Conservation (phyloP, 257 asterid species). For the Lycium barbarum region DNA sequence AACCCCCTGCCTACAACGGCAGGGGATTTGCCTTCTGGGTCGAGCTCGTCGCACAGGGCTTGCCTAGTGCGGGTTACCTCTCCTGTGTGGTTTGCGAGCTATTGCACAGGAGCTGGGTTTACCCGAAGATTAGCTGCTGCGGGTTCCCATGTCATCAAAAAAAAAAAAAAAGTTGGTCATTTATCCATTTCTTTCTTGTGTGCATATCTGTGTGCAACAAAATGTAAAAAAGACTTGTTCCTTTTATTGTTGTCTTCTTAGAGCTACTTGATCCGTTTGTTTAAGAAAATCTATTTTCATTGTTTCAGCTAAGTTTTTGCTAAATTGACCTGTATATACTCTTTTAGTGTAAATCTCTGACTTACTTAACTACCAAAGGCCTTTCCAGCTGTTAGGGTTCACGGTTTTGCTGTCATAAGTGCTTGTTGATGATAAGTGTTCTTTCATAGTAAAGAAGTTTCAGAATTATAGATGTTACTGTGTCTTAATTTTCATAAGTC, state of each 20-base stretch:
- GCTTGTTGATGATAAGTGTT: not conserved
- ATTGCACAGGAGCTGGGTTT: no score
- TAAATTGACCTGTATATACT: not conserved
- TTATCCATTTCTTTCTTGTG: not conserved
- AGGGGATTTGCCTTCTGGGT: no score
- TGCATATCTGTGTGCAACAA: not conserved
- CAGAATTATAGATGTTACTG: not conserved
- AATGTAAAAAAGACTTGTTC: not conserved
- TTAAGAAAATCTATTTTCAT: not conserved
- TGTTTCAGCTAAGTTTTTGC: not conserved
- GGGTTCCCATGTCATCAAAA: no score
- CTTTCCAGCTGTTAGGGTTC: not conserved
- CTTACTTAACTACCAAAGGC: not conserved
- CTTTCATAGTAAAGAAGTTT: not conserved
- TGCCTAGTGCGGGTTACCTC: no score
- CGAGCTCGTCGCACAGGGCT: no score
- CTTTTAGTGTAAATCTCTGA: not conserved
- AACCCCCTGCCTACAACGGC: no score
- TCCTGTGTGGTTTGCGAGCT: no score
- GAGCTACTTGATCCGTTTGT: not conserved
- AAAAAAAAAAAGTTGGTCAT: not conserved
- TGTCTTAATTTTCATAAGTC: not conserved
- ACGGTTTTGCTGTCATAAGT: not conserved
- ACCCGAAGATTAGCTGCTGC: no score
- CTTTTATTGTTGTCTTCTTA: not conserved